phyloP scores from a whole-genome alignment of 2,329 filamentous ascomycete genomes.

The Claviceps sp. region DNA sequence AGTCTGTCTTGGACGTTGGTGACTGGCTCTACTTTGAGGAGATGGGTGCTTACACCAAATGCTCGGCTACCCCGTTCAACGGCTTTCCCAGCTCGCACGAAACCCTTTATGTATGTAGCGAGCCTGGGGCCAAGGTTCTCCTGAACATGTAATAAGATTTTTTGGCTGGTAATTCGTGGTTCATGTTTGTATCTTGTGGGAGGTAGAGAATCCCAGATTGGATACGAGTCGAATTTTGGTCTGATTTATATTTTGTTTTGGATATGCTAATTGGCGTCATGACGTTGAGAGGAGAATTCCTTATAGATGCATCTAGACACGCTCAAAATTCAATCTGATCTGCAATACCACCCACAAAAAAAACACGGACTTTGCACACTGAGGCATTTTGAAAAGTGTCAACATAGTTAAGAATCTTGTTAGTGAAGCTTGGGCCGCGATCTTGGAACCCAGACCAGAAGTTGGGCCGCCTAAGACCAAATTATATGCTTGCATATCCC shows the following conservation, averaged over 20 bases:
- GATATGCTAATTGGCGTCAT: background rate
- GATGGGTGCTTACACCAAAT: slow-evolving; percentile 98
- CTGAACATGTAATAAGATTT: slow-evolving; percentile 23
- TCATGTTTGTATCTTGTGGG: no score
- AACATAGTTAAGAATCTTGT: no score
- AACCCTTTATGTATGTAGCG: slow-evolving; percentile 88
- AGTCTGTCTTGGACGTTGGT: slow-evolving; percentile 70
- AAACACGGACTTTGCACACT: background rate
- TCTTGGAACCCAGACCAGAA: no score
- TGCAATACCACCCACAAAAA: background rate
- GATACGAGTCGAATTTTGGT: background rate
- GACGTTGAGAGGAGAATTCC: background rate
- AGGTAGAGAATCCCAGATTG: background rate
- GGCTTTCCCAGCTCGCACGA: slow-evolving; percentile 89
- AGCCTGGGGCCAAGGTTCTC: slow-evolving; percentile 70
- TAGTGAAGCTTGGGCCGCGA: no score
- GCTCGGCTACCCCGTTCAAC: slow-evolving; percentile 95
- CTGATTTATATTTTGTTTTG: background rate
- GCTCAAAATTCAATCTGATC: no score
- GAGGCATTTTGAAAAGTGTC: background rate
- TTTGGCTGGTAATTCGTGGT: background rate
- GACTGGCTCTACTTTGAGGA: slow-evolving; percentile 99
- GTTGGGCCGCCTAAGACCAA: no score
- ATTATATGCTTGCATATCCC: no score
- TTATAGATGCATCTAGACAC: background rate